Base-by-base conservation (phyloP, 2,329 filamentous ascomycete species). In the Ceratocystis albifundus region DNA sequence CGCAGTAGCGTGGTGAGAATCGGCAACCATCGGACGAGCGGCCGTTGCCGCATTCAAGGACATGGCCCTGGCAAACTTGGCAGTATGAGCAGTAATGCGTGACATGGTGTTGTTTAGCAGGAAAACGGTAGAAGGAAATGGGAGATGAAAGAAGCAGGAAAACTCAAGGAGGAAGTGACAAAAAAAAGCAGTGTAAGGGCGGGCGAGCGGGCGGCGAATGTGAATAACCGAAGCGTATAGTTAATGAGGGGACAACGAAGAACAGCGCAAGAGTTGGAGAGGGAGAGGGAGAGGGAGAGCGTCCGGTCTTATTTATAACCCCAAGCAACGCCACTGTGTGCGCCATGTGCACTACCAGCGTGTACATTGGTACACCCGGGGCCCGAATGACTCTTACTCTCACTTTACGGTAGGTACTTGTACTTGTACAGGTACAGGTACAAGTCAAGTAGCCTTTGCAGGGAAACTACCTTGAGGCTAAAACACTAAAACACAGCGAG, bases 51-150 rank as follows among this genome's bases (percentile, higher is more conserved):
- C 74, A 72, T 75, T 74, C 69, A 82, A 71, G 61, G 64, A 68
- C 64, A 68, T 68, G 41, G 76, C 75, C 69, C 80, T 77, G 70
- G 78, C 69, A 71, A 82, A 75, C 74, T 81, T 81, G 72, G 76
- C 73, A 70, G 78, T 74, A 72, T 80, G 79, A 59, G 77, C 76
- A 17, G 80, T 79, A 68, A 82, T 75, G 72, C 80, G 75, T 61
- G 80, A 80, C 77, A 82, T 82, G 67, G 22, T 74, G 65, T 22
- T 48, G 61, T 48, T 1, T 10, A 32, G 15, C 20, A 41, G 7
- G 7, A 25, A 61, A 41, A 36, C 25, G 6, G 20, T 17, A 20
- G 7, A 12, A 10, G 22, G 17, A n/a, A 17, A 20, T 50, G n/a
- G 45, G 3, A 15, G 25, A 64, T 28, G 15, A 30, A 3, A 20